Evolutionary conservation across 2,329 filamentous ascomycete species (phyloP).

Genomic region (Fusarium scirpi): DNA sequence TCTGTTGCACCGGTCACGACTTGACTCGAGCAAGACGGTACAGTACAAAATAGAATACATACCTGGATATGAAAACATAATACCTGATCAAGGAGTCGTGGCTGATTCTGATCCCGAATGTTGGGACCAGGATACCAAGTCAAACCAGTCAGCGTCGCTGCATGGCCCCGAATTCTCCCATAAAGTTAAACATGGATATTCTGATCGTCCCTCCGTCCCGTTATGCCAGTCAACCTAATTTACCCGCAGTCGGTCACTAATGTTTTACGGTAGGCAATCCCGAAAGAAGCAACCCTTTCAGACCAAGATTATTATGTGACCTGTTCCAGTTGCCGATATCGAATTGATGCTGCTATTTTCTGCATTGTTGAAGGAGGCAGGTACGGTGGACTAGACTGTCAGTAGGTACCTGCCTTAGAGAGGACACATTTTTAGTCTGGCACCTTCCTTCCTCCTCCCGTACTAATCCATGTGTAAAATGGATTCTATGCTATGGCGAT

Average conservation of each 20-base stretch:
- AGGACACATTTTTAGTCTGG: background rate
- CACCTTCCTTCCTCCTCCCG: constrained; percentile 5
- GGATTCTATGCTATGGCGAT: background rate
- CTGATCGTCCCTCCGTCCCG: constrained; percentile 41
- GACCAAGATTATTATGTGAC: constrained; percentile 2
- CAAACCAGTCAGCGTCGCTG: constrained; percentile 40
- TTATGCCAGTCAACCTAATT: constrained; percentile 35
- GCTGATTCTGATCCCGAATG: constrained; percentile 27
- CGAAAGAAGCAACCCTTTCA: constrained; percentile 24
- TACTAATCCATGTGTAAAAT: background rate
- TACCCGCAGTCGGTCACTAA: constrained; percentile 17
- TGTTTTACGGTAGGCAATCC: constrained; percentile 33
- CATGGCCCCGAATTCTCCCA: constrained; percentile 41
- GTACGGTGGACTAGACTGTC: background rate
- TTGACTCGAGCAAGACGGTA: constrained; percentile 29
- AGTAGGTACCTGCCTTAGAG: background rate
- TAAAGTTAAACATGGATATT: constrained; percentile 39
- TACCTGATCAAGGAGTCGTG: constrained; percentile 23
- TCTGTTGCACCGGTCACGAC: constrained; percentile 13
- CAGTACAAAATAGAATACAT: background rate
- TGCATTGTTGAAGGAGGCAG: constrained; percentile 14
- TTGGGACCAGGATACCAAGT: constrained; percentile 17
- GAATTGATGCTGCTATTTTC: constrained; percentile 7
- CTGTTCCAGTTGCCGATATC: background rate
- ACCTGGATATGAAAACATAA: constrained; percentile 13